These are phyloP conservation scores for Pleomassaria siparia DNA, from an alignment of 2,329 filamentous ascomycete species.

Conservation along the genomic window DNA sequence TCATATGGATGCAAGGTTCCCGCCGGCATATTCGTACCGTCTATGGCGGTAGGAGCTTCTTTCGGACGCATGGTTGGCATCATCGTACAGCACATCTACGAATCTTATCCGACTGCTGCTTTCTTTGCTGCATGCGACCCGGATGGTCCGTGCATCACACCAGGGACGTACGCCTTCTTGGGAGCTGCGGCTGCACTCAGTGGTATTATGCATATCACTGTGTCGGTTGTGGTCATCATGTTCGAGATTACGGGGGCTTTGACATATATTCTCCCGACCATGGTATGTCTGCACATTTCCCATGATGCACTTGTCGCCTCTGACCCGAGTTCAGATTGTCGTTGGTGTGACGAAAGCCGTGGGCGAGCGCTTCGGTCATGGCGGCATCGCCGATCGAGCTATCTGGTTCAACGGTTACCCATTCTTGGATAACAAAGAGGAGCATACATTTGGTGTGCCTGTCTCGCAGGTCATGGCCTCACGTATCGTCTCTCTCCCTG, in stretches of 20 bases:
- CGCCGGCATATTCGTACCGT: slow-evolving; percentile 95
- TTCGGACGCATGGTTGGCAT: slow-evolving; percentile 96
- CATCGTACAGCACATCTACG: slow-evolving; percentile 84
- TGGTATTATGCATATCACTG: slow-evolving; percentile 97
- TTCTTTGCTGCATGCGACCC: slow-evolving; percentile 90
- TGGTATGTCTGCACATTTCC: slow-evolving; percentile 56
- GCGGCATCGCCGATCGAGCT: slow-evolving; percentile 96
- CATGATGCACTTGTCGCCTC: neutral
- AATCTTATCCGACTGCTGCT: slow-evolving; percentile 75
- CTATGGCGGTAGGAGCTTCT: slow-evolving; percentile 93
- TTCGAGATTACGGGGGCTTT: slow-evolving; percentile 97
- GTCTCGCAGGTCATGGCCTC: slow-evolving; percentile 88
- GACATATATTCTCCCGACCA: slow-evolving; percentile 95
- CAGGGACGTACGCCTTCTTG: slow-evolving; percentile 93
- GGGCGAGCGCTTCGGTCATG: slow-evolving; percentile 87
- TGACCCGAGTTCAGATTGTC: slow-evolving; percentile 63
- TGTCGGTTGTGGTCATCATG: slow-evolving; percentile 98
- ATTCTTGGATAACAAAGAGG: slow-evolving; percentile 95
- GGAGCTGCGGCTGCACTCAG: slow-evolving; percentile 88
- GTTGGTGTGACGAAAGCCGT: slow-evolving; percentile 96
- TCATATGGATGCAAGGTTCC: slow-evolving; percentile 98
- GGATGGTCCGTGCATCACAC: slow-evolving; percentile 93
- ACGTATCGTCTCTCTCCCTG: slow-evolving; percentile 72
- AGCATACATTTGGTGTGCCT: slow-evolving; percentile 92
- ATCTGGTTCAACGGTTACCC: slow-evolving; percentile 99